A percentile compares a stretch with the other conserved stretches of the same genome.
Conservation (phyloP, 768 basidiomycete genomes). For the Suillus subluteus region DNA sequence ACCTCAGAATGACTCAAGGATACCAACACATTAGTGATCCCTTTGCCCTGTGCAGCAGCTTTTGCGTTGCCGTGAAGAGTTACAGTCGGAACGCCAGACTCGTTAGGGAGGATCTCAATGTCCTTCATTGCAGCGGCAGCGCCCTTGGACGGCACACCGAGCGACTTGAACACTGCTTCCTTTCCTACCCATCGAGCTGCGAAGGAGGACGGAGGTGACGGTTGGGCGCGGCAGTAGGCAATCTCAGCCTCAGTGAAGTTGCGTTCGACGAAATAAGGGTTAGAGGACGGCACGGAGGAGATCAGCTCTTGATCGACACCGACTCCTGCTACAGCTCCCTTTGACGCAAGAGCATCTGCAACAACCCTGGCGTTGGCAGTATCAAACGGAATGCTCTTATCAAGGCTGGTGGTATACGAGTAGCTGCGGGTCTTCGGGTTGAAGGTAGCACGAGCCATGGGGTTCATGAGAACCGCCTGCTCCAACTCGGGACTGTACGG, state of each 20-base stretch:
- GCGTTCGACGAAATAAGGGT: slow-evolving; percentile 82
- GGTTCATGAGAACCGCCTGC: slow-evolving; percentile 85
- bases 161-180: slow-evolving; percentile 96
- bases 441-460: slow-evolving; percentile 81
- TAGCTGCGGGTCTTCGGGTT: slow-evolving; percentile 88
- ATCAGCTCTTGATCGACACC: slow-evolving; percentile 96
- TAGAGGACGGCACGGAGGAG: slow-evolving; percentile 87
- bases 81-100: slow-evolving; percentile 79
- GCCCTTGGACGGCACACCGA: slow-evolving; percentile 88
- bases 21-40: slow-evolving; percentile 74
- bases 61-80: slow-evolving; percentile 80
- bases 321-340: slow-evolving; percentile 67
- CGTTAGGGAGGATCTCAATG: slow-evolving; percentile 89
- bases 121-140: slow-evolving; percentile 96
- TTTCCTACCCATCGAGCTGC: slow-evolving; percentile 98
- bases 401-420: slow-evolving; percentile 70
- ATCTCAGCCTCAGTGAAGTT: slow-evolving; percentile 94
- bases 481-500: slow-evolving; percentile 90
- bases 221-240: slow-evolving; percentile 84
- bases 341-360: slow-evolving; percentile 41
- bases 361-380: slow-evolving; percentile 70
- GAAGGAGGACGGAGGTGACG: slow-evolving; percentile 87
- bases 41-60: slow-evolving; percentile 69
- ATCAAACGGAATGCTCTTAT: slow-evolving; percentile 56
- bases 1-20: slow-evolving; percentile 95